phyloP scores from a whole-genome alignment of 495 filamentous ascomycete species.

The Aspergillus ellipticus region DNA sequence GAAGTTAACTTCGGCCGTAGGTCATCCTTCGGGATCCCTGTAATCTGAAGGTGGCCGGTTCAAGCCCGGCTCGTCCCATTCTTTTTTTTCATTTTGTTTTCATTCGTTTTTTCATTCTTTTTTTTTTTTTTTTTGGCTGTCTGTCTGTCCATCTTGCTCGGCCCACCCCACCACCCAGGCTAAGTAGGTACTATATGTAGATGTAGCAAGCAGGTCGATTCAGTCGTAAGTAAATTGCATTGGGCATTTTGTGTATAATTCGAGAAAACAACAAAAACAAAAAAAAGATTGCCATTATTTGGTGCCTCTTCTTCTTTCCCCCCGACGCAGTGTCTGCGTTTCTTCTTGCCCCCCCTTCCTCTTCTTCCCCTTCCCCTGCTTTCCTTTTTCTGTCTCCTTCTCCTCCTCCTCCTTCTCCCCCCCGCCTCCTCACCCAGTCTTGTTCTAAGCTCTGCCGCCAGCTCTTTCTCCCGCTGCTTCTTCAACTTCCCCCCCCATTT shows the following conservation, averaged over 20 bases:
- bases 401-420: constrained; percentile 17
- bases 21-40: too few species aligned
- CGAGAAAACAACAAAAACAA: too few species aligned
- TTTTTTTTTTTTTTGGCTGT: neutral
- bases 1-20: neutral
- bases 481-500: too few species aligned
- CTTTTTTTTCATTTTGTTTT: constrained; percentile 1
- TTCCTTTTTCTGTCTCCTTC: neutral
- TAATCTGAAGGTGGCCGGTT: constrained; percentile 5
- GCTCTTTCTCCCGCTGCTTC: constrained; percentile 4
- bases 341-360: constrained; percentile 1
- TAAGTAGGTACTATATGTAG: neutral
- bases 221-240: too few species aligned
- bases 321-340: neutral
- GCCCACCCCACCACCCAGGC: too few species aligned
- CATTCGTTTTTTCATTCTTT: neutral
- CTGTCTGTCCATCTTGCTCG: neutral
- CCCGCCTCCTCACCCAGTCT: neutral
- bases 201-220: too few species aligned
- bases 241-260: too few species aligned
- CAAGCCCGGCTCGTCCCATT: constrained; percentile 4
- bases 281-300: too few species aligned
- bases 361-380: neutral
- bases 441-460: constrained; percentile 1
- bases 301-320: neutral